A percentile compares a stretch with the other conserved stretches of the same genome.
Evolutionary conservation across 2,329 filamentous ascomycete genomes (phyloP).

Genomic region (Penicillium decumbens): DNA sequence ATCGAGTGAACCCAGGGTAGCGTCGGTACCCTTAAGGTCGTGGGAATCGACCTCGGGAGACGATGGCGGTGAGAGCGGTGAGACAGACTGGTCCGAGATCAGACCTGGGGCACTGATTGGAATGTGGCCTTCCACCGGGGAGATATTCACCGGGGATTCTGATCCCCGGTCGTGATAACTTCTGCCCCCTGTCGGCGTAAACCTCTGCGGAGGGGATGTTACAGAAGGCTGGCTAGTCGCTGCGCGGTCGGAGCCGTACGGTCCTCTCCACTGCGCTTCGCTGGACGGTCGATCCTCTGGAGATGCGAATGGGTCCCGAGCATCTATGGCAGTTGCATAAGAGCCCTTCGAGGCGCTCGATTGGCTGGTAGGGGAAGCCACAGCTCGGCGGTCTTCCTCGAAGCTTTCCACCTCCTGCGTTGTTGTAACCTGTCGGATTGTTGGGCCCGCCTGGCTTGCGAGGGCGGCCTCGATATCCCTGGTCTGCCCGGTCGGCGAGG

Average conservation of each 20-base stretch:
- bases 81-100: conserved; percentile 59
- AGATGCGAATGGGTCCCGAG: conserved; percentile 17
- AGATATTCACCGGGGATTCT: conserved; percentile 66
- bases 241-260: conserved; percentile 13
- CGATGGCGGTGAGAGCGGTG: conserved; percentile 60
- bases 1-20: conserved; percentile 51
- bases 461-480: conserved; percentile 21
- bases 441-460: conserved; percentile 21
- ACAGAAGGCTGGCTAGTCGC: conserved; percentile 27
- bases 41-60: conserved; percentile 32
- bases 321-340: conserved; percentile 17
- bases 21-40: conserved; percentile 33
- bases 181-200: conserved; percentile 19
- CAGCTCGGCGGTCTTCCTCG: conserved; percentile 18
- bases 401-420: conserved; percentile 29
- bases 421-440: conserved; percentile 35
- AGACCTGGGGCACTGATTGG: conserved; percentile 57
- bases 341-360: conserved; percentile 25
- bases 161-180: conserved; percentile 38
- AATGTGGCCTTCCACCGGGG: conserved; percentile 48
- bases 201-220: conserved; percentile 30
- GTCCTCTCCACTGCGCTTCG: conserved; percentile 18
- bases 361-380: conserved; percentile 20
- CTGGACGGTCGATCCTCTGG: conserved; percentile 23
- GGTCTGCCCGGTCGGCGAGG: conserved; percentile 17